Evolutionary conservation across 176 grass and related monocot species (phyloP).

Genomic region (Carex kokanica): DNA sequence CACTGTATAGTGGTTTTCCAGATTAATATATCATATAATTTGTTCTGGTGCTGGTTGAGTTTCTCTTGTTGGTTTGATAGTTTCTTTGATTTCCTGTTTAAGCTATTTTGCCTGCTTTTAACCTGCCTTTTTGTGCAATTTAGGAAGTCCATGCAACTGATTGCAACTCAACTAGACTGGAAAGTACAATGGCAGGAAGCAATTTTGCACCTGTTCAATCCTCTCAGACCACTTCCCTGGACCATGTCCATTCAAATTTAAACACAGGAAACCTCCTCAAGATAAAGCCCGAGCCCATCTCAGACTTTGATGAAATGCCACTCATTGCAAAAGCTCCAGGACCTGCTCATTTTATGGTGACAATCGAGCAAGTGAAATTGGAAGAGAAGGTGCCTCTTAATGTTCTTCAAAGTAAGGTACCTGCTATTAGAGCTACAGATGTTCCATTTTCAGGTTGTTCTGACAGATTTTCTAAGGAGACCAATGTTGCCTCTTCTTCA

Average conservation of each 20-base stretch:
- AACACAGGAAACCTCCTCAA: conserved; percentile 13
- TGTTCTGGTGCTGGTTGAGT: neutral
- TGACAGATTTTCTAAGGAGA: conserved; percentile 1
- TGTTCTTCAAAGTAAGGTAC: neutral
- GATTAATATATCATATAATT: neutral
- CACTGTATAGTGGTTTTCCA: neutral
- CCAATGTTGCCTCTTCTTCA: conserved; percentile 1
- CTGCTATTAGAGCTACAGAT: conserved; percentile 3
- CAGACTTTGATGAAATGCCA: conserved; percentile 1
- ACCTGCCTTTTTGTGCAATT: neutral
- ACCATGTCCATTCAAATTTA: neutral
- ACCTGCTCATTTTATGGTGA: conserved; percentile 11
- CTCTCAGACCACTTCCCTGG: neutral
- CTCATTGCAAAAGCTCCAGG: conserved; percentile 17
- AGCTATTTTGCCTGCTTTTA: neutral
- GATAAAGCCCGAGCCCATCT: conserved; percentile 25
- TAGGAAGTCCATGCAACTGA: conserved; percentile 4
- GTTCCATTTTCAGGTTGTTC: conserved; percentile 1
- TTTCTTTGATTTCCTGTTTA: neutral
- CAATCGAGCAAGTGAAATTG: conserved; percentile 11
- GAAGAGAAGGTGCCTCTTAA: conserved; percentile 25
- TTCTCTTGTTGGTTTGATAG: neutral
- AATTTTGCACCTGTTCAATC: neutral
- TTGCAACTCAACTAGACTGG: neutral
- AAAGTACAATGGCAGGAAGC: neutral